Evolutionary conservation across 1,139 yeast genomes (phyloP).

Genomic region (Blastobotrys buckinghamii): DNA sequence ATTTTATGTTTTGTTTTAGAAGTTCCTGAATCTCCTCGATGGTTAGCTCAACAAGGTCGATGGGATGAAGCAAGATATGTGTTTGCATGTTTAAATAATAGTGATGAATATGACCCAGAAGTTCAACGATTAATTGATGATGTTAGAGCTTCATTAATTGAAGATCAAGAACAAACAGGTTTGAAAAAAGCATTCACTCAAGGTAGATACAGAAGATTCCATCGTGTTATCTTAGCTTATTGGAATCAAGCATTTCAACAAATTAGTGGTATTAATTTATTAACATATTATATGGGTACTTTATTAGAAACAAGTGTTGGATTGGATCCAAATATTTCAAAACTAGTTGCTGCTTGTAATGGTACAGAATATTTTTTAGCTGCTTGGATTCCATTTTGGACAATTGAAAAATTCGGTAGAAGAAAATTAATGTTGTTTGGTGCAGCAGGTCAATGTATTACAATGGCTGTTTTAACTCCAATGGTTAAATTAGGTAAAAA

Average conservation of each 20-base stretch:
- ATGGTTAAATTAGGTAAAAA: conserved; percentile 21
- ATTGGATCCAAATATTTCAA: conserved; percentile 36
- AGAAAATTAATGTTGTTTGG: conserved; percentile 44
- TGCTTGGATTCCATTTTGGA: conserved; percentile 39
- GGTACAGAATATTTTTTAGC: conserved; percentile 45
- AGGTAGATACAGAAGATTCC: conserved; percentile 37
- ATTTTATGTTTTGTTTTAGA: conserved; percentile 8
- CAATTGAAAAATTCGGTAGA: conserved; percentile 57
- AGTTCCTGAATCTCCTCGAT: conserved; percentile 49
- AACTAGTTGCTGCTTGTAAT: conserved; percentile 42
- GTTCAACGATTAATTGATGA: conserved; percentile 26
- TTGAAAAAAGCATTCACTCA: conserved; percentile 13
- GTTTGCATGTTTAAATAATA: conserved; percentile 11
- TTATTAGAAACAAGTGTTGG: conserved; percentile 40
- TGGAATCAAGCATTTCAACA: conserved; percentile 56
- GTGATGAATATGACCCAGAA: conserved; percentile 22
- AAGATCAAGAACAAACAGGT: conserved; percentile 12
- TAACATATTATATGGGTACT: conserved; percentile 52
- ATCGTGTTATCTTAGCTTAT: conserved; percentile 43
- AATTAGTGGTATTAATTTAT: conserved; percentile 66
- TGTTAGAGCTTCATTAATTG: conserved; percentile 21
- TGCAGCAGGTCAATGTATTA: conserved; percentile 30
- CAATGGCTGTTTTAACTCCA: conserved; percentile 25
- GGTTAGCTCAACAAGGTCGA: conserved; percentile 41
- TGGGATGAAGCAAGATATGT: conserved; percentile 24